Base-by-base conservation (phyloP, 257 asterid genomes). In the Nicotiana otophora region DNA sequence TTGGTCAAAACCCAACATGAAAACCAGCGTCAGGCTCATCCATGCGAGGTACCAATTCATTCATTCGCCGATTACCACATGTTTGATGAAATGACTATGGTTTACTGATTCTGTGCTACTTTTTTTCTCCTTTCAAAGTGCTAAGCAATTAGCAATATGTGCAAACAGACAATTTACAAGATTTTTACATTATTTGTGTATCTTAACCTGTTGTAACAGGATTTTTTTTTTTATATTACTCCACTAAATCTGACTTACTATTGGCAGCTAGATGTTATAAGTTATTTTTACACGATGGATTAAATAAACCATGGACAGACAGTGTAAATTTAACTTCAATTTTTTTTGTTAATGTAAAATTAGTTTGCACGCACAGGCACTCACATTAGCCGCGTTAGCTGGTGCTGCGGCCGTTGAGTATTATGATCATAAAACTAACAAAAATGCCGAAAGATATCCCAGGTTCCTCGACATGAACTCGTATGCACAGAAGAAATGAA, bases 291-390 rank as follows among this genome's bases (percentile, higher is more conserved):
- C 48, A 42, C 2, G 48, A 1, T 1, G 11, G 11, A 42, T 42
- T 42, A 42, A 39, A 42, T 42, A 2, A 42, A 42, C 2, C 10
- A 42, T 42, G 48, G 48, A 42, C 48, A 42, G 3, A 8, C 10
- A 42, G 2, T 42, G 11, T 42, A 42, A 42, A 39, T 1, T 39
- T 5, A 1, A 34, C 28, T 42, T 72, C 1, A 42, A 4, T 20
- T 53, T 53, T 68, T 68, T 17, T 54, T 28, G 46, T 63, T 64
- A 0, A 64, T 80, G n/a, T 80, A 57, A 34, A 72, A 67, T 54
- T 83, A 89, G 92, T 87, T 82, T 89, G 83, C 92, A 89, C 23
- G 92, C 91, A 0, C 92, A 89, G 79, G 92, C 92, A 64, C 86
- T 89, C 26, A 87, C 92, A 4, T 88, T 89, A 28, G 92, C 89